Conservation (phyloP, 805 yeast genomes). For the Komagataella ulmi region DNA sequence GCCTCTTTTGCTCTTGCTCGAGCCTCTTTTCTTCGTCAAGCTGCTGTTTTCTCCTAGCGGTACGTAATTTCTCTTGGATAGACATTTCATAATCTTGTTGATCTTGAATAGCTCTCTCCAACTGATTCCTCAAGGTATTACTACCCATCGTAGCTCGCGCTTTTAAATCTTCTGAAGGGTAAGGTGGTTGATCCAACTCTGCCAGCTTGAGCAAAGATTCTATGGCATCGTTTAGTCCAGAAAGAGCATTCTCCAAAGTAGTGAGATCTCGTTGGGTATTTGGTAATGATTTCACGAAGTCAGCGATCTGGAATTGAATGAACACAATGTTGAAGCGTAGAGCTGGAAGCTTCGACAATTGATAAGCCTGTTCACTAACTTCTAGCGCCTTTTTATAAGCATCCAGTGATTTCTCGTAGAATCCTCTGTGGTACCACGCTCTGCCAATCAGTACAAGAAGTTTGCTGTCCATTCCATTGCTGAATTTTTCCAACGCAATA, state of each 20-base stretch:
- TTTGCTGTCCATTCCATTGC: constrained; percentile 50
- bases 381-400: constrained; percentile 50
- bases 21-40: constrained; percentile 31
- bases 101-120: constrained; percentile 57
- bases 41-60: constrained; percentile 55
- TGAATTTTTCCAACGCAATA: constrained; percentile 56
- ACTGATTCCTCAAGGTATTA: constrained; percentile 57
- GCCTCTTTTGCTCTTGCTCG: constrained; percentile 28
- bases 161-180: constrained; percentile 64
- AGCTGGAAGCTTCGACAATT: constrained; percentile 25
- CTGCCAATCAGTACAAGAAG: constrained; percentile 66
- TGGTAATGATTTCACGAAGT: constrained; percentile 52
- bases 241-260: constrained; percentile 43
- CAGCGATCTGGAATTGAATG: constrained; percentile 79
- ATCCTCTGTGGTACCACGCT: constrained; percentile 78
- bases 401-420: constrained; percentile 48
- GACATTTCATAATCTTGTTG: constrained; percentile 55
- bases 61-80: constrained; percentile 48
- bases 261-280: constrained; percentile 44
- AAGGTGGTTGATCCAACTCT: constrained; percentile 54
- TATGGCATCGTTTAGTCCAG: constrained; percentile 52
- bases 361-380: constrained; percentile 45
- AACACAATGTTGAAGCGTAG: constrained; percentile 72
- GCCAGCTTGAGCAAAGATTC: constrained; percentile 43
- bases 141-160: constrained; percentile 82